Base-by-base conservation (phyloP, 2,329 filamentous ascomycete genomes). In the Alternaria gansuensis region DNA sequence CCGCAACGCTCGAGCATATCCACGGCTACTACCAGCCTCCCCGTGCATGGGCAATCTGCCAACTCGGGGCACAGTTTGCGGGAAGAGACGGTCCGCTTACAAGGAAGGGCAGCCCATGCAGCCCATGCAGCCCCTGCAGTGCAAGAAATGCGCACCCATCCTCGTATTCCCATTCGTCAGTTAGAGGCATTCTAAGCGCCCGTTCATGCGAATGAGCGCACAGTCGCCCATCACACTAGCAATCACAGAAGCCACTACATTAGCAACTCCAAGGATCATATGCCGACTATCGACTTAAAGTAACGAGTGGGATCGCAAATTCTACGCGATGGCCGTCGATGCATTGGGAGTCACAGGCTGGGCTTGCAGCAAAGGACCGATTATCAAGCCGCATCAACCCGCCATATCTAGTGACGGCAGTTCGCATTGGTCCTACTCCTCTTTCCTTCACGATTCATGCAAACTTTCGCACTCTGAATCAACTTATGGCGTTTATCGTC, bases 51-150 rank as follows among this genome's bases (percentile, higher is more conserved):
- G 29, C 43, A 10, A 54, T 58, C 55, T 63, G 64, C 64, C 39
- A 54, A 49, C 43, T 51, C 48, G 65, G 29, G 67, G 67, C 69
- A 70, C 64, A 63, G 69, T 68, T 45, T 9, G 59, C 66, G 66
- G 60, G 65, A 68, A 40, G 59, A 64, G 58, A 62, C 64, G 63
- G 60, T 57, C 65, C 64, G 67, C 65, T 62, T 70, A 67, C 64
- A 69, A 65, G 52, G 65, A 65, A 40, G 48, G 31, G 2, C 33
- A 21, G 28, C 59, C 62, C 60, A 54, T 17, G 2, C 33, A 21
- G 28, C 59, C 62, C 60, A 54, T 17, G 31, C 33, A 21, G 28
- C 59, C 62, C 60, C 56, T 68, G 62, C 59, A 54, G 37, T 8
- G 40, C 48, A 29, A 50, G 44, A 60, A 58, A 61, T 61, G 50